A percentile compares a stretch with the other conserved stretches of the same genome.
phyloP scores from a whole-genome alignment of 768 basidiomycete genomes.

The Agrocybe praecox region DNA sequence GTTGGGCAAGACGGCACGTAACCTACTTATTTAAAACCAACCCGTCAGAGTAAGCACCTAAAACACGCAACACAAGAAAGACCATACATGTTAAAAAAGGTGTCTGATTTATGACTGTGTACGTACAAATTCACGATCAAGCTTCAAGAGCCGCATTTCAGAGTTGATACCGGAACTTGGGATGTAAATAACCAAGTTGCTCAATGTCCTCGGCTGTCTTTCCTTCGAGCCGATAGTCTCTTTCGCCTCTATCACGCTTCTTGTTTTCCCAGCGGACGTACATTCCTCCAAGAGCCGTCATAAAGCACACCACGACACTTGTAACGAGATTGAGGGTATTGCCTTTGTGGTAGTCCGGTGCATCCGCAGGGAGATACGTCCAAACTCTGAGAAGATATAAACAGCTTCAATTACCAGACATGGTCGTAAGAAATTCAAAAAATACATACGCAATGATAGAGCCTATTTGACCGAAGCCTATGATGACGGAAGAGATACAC shows the following conservation, averaged over 20 bases:
- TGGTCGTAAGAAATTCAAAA: background rate
- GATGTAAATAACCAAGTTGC: slow-evolving; percentile 47
- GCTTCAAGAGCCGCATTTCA: slow-evolving; percentile 17
- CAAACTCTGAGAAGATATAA: slow-evolving; percentile 34
- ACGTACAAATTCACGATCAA: background rate
- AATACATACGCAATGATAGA: slow-evolving; percentile 44
- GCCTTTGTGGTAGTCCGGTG: slow-evolving; percentile 49
- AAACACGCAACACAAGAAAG: no score
- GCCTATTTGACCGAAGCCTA: slow-evolving; percentile 45
- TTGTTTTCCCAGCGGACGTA: slow-evolving; percentile 45
- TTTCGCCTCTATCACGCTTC: slow-evolving; percentile 43
- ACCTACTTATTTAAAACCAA: no score
- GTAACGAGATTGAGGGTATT: slow-evolving; percentile 47
- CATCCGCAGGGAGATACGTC: slow-evolving; percentile 48
- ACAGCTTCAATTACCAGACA: background rate
- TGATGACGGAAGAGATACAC: background rate
- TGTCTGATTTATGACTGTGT: no score
- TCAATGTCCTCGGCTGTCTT: slow-evolving; percentile 38
- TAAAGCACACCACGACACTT: slow-evolving; percentile 29
- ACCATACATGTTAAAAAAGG: no score
- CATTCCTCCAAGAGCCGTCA: slow-evolving; percentile 29
- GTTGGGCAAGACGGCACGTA: no score
- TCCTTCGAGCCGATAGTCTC: slow-evolving; percentile 41
- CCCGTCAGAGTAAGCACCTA: no score
- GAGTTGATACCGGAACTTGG: slow-evolving; percentile 44